Evolutionary conservation across 1,284 basidiomycete species (phyloP).

Genomic region (Sparassis latifolia): DNA sequence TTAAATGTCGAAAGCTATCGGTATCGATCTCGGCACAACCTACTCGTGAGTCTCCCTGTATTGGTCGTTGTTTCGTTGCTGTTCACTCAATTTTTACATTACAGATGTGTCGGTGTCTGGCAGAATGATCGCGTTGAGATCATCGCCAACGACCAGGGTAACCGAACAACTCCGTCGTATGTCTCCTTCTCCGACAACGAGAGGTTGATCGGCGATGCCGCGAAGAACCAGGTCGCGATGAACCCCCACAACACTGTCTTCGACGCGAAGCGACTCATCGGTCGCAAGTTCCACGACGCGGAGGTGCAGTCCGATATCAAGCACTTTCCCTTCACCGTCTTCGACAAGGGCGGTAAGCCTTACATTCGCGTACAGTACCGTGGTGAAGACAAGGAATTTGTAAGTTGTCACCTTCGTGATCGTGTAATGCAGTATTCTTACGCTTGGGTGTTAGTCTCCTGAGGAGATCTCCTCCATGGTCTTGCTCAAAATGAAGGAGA

Average conservation of each 20-base stretch:
- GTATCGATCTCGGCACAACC: conserved; percentile 89
- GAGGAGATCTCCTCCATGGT: conserved; percentile 99
- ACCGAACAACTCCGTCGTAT: conserved; percentile 98
- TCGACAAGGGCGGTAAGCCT: conserved; percentile 82
- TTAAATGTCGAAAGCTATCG: conserved; percentile 71
- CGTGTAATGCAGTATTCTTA: conserved; percentile 3
- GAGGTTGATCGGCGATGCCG: conserved; percentile 98
- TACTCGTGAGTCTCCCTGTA: conserved; percentile 62
- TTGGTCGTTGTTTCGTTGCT: conserved; percentile 1
- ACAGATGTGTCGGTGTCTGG: conserved; percentile 93
- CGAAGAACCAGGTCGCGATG: conserved; percentile 97
- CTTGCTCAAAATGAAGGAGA: conserved; percentile 97
- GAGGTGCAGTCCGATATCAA: conserved; percentile 95
- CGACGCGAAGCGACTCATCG: conserved; percentile 93
- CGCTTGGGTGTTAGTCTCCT: conserved; percentile 54
- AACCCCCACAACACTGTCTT: conserved; percentile 95
- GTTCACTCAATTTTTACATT: conserved; percentile 11
- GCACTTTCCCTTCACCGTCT: conserved; percentile 91
- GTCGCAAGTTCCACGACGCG: conserved; percentile 76
- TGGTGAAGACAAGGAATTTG: conserved; percentile 90
- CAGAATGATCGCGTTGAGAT: conserved; percentile 99
- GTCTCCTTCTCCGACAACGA: conserved; percentile 97
- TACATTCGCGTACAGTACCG: conserved; percentile 87
- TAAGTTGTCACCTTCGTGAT: conserved; percentile 36
- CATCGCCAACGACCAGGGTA: conserved; percentile 98